Evolutionary conservation across 1,139 yeast genomes (phyloP).

Genomic region (Pichia sp.): DNA sequence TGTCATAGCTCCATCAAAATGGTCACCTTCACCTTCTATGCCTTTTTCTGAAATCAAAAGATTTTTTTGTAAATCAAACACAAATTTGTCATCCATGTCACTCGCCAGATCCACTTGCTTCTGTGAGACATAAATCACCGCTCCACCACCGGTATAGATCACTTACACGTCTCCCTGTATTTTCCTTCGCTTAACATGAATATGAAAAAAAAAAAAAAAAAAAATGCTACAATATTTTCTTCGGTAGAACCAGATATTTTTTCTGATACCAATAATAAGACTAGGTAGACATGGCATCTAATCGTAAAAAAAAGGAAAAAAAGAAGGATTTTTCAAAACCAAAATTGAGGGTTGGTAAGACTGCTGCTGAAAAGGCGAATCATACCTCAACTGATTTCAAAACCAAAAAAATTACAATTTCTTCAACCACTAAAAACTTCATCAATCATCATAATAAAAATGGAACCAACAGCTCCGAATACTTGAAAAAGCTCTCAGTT

Average conservation of each 20-base stretch:
- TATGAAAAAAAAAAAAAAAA: too few species aligned
- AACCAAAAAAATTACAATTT: slow-evolving; percentile 48
- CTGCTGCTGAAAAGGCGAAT: slow-evolving; percentile 60
- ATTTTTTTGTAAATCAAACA: too few species aligned
- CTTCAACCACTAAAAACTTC: slow-evolving; percentile 11
- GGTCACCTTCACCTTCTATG: too few species aligned
- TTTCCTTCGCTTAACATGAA: not conserved
- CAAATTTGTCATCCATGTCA: too few species aligned
- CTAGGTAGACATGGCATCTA: too few species aligned
- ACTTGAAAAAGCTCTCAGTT: slow-evolving; percentile 53
- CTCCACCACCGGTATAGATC: not conserved
- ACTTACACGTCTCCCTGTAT: not conserved
- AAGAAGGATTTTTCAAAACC: slow-evolving; percentile 71
- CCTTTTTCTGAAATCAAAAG: too few species aligned
- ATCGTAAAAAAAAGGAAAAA: slow-evolving; percentile 49
- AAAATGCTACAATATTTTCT: too few species aligned
- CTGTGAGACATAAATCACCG: too few species aligned
- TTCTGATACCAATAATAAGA: too few species aligned
- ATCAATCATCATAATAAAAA: slow-evolving; percentile 19
- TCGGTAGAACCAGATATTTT: too few species aligned
- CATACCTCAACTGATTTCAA: slow-evolving; percentile 80
- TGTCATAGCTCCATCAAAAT: too few species aligned
- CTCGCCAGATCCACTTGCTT: too few species aligned
- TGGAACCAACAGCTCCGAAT: slow-evolving; percentile 31
- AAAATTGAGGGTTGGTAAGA: slow-evolving; percentile 85